Percentiles rank a stretch among this genome's conserved stretches.
phyloP scores from a whole-genome alignment of 2,329 filamentous ascomycete species.

The Cytospora leucostoma region DNA sequence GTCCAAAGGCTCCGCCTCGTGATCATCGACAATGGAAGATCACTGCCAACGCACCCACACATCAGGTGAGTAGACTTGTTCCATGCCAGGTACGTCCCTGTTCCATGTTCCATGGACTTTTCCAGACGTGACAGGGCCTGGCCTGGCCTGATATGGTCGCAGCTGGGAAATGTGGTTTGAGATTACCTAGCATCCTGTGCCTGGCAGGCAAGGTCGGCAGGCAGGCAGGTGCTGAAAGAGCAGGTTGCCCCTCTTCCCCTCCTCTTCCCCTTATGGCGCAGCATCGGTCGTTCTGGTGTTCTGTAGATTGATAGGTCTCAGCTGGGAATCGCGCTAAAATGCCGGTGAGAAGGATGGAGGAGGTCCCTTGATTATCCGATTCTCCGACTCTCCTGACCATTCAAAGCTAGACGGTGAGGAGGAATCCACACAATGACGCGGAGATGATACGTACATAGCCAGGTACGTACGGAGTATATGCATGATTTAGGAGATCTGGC shows the following conservation, averaged over 20 bases:
- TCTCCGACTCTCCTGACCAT: slow-evolving; percentile 9
- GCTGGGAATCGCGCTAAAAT: slow-evolving; percentile 33
- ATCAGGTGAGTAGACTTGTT: neutral
- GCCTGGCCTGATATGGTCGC: neutral
- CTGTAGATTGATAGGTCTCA: slow-evolving; percentile 34
- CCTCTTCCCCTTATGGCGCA: slow-evolving; percentile 1
- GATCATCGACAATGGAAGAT: neutral
- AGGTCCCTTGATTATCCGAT: neutral
- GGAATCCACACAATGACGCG: slow-evolving; percentile 26
- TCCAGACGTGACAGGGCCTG: neutral
- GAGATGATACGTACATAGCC: slow-evolving; percentile 6
- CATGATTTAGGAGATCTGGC: slow-evolving; percentile 9
- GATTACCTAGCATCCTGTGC: neutral
- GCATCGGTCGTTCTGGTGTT: slow-evolving; percentile 18
- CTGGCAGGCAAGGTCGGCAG: neutral
- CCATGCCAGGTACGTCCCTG: neutral
- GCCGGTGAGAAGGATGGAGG: neutral
- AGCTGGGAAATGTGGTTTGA: neutral
- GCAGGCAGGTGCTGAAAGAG: neutral
- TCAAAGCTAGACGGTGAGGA: slow-evolving; percentile 1
- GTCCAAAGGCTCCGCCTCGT: neutral
- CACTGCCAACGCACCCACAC: neutral
- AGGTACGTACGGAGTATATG: slow-evolving; percentile 11
- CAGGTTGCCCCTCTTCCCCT: neutral
- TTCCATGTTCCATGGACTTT: neutral